A percentile compares a stretch with the other conserved stretches of the same genome.
These are phyloP conservation scores for Naegleria fowleri DNA, from an alignment of 208 protist genomes.

Conservation along the genomic window DNA sequence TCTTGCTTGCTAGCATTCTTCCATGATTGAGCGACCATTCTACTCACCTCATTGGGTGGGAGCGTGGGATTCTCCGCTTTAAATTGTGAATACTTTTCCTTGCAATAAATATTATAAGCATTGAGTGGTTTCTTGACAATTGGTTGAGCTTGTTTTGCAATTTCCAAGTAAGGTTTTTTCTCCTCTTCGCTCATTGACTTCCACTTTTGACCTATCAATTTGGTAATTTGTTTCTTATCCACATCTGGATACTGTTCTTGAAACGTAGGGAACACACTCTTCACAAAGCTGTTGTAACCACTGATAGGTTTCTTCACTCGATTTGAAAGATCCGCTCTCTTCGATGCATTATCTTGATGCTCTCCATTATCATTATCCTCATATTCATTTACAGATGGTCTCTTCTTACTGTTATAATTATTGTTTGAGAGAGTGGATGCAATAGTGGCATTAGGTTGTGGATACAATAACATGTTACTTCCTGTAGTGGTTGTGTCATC, in stretches of 20 bases:
- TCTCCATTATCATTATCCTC: neutral
- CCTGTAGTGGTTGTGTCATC: neutral
- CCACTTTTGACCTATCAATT: conserved; percentile 27
- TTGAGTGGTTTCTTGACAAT: conserved; percentile 27
- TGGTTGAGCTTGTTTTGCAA: neutral
- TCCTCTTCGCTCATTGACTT: neutral
- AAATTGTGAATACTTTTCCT: neutral
- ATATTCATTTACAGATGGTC: neutral
- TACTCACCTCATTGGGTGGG: neutral
- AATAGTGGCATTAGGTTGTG: neutral
- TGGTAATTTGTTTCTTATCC: neutral
- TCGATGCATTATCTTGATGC: neutral
- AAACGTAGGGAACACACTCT: neutral
- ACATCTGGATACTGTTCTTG: neutral
- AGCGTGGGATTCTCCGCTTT: neutral
- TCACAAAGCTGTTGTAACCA: conserved; percentile 23
- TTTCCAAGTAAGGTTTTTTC: conserved; percentile 18
- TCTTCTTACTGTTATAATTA: neutral
- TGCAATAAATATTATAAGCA: conserved; percentile 29
- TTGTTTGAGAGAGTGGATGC: neutral
- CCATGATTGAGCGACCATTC: neutral
- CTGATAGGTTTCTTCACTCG: conserved; percentile 22
- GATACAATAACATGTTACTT: neutral
- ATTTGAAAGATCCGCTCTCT: neutral
- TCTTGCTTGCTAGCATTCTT: conserved; percentile 9